Conservation (phyloP, 2,329 filamentous ascomycete species). For the Nothophaeocryptopus gaeumannii region DNA sequence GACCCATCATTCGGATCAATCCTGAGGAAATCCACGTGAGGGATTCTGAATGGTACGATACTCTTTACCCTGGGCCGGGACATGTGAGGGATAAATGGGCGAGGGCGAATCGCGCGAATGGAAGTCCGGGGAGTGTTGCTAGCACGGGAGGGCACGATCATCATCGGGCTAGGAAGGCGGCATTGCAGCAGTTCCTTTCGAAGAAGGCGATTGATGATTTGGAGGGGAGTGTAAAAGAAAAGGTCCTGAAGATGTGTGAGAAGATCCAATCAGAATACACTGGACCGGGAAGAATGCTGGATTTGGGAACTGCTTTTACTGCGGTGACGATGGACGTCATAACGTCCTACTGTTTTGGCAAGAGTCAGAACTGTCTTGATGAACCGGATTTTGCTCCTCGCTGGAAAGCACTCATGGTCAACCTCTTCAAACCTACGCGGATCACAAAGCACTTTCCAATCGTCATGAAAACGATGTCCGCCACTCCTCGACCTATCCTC, state of each 20-base stretch:
- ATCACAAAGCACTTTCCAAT: constrained; percentile 9
- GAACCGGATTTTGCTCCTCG: constrained; percentile 12
- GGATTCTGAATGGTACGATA: constrained; percentile 10
- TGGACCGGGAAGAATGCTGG: neutral
- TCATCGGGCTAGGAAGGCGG: constrained; percentile 5
- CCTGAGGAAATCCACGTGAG: constrained; percentile 11
- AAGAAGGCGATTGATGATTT: constrained; percentile 6
- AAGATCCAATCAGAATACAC: neutral
- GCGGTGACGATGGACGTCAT: constrained; percentile 12
- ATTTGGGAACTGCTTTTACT: constrained; percentile 8
- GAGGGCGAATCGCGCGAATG: constrained; percentile 7
- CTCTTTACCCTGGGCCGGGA: constrained; percentile 3
- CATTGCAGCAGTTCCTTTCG: constrained; percentile 11
- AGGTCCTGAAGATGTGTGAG: constrained; percentile 6
- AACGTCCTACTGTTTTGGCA: constrained; percentile 8
- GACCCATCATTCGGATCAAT: constrained; percentile 11
- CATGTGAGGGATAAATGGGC: constrained; percentile 7
- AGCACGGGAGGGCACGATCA: constrained; percentile 2
- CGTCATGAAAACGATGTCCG: constrained; percentile 1
- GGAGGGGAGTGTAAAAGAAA: neutral
- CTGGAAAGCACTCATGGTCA: constrained; percentile 5
- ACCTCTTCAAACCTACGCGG: constrained; percentile 4
- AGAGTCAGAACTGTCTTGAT: constrained; percentile 6
- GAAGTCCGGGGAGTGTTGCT: neutral
- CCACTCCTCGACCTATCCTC: neutral